Conservation (phyloP, 768 basidiomycete species). For the Boletus vermiculosoides region DNA sequence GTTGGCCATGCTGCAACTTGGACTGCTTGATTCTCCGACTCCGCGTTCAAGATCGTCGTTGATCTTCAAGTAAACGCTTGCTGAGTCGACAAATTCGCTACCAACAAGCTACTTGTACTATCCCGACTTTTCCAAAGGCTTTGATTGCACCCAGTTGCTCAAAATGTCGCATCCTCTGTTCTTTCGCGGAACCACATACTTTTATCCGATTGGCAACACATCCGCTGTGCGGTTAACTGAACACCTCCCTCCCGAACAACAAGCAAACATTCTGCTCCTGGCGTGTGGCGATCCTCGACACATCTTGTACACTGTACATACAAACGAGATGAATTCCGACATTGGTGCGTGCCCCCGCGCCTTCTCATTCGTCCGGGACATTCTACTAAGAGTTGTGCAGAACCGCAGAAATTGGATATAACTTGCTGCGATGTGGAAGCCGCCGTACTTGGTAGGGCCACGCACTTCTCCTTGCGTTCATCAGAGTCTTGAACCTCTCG, state of each 20-base stretch:
- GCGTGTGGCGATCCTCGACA: slow-evolving; percentile 59
- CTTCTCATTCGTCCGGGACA: not conserved
- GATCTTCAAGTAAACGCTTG: not conserved
- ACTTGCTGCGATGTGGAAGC: slow-evolving; percentile 32
- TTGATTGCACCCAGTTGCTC: not conserved
- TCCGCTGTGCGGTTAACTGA: slow-evolving; percentile 49
- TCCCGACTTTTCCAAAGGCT: not conserved
- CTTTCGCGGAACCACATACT: slow-evolving; percentile 38
- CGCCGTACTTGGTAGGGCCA: slow-evolving; percentile 29
- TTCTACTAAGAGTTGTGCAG: slow-evolving; percentile 10
- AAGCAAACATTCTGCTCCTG: slow-evolving; percentile 50
- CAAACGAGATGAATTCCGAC: slow-evolving; percentile 8
- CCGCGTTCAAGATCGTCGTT: not conserved
- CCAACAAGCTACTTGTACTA: not conserved
- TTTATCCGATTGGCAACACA: slow-evolving; percentile 63
- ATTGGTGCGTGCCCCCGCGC: slow-evolving; percentile 7
- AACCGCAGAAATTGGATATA: slow-evolving; percentile 25
- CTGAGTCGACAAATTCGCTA: not conserved
- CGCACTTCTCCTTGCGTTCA: not conserved
- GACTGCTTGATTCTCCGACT: not conserved
- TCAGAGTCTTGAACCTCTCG: not conserved
- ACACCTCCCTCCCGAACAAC: slow-evolving; percentile 45
- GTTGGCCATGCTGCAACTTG: not conserved
- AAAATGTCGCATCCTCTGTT: slow-evolving; percentile 29
- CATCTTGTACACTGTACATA: slow-evolving; percentile 48